Evolutionary conservation across 1,284 basidiomycete genomes (phyloP), one percentile per base, ranked within the genome.

Genomic region (Testicularia cyperi): DNA sequence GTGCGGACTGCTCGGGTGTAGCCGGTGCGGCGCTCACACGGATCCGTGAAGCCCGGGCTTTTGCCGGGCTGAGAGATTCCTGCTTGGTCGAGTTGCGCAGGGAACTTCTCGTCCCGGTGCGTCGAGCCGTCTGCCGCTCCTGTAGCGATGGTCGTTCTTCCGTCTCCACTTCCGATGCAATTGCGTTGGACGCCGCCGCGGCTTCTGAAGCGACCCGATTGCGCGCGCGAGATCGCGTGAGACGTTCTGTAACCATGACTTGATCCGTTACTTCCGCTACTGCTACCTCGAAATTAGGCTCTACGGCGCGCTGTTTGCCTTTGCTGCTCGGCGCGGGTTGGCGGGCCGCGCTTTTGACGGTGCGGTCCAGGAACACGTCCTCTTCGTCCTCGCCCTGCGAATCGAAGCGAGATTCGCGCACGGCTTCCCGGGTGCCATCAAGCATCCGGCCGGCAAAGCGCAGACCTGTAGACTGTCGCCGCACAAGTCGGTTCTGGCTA

Each of bases 361-460:
- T 39, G 10, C 44, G 46, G 2, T 63, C 60, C 2, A 63, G 36
- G 21, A 63, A 63, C 0, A 63, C 45, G 21, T 63, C 60, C 18
- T 63, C 60, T 19, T 63, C 60, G 9, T 51, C 54, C 32, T 63
- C 60, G 5, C 60, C 60, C 15, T 63, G 54, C 23, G 60, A 58
- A 16, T 63, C 60, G 26, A 63, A 63, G 18, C 60, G 48, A 4
- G 49, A 53, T 26, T 63, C 60, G 2, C 54, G 41, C 24, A 63
- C 49, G 13, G 45, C 60, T 2, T 39, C 35, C 2, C 41, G 38
- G 12, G 44, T 41, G 0, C 54, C 49, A 22, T 63, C 54, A 9
- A 63, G 30, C 29, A 63, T 27, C 18, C 60, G 18, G 15, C 38
- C 43, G 6, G 33, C 34, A 20, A 38, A 54, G 22, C 39, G 37